Evolutionary conservation across 2,329 filamentous ascomycete species (phyloP), one percentile per base, ranked within the genome.

Genomic region (Pyrenophora teres): DNA sequence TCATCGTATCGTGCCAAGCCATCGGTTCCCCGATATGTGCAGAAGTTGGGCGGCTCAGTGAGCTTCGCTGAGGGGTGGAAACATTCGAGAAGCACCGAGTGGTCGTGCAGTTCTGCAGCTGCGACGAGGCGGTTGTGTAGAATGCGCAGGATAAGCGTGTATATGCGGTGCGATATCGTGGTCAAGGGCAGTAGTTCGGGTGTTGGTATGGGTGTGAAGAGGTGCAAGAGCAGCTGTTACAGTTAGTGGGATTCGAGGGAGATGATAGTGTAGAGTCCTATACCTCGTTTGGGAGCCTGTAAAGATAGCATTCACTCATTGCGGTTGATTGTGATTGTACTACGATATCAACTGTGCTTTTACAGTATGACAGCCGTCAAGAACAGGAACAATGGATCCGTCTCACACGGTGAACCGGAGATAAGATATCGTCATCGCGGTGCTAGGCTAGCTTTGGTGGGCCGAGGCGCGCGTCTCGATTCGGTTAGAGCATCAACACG

Each of bases 61-160:
- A 88, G 78, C 70, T 86, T 87, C 19, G 82, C 85, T 56, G 80
- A 84, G 0, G 89, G 90, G 57, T 88, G 89, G 66, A 88, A 92
- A 70, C 88, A 90, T 75, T 93, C 89, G 36, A 95, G 82, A 32
- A 92, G 83, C 33, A 94, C 74, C 46, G 86, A 83, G 65, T 90
- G 83, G 32, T 84, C 81, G 32, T 81, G 74, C 6, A 87, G 74
- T 3, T 81, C 75, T 4, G 84, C 80, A 16, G 84, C 83, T 16
- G 80, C 71, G 40, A 86, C 74, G 2, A 91, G 78, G 30, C 88
- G 85, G 41, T 81, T 80, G 57, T 88, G 83, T 6, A 91, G 74
- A 38, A 90, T 81, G 21, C 83, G 82, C 4, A 86, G 74, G 50
- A 88, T 80, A 35, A 89, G 67, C 35, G 78, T 82, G 69, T 87